Evolutionary conservation across 495 filamentous ascomycete genomes (phyloP), one percentile per base, ranked within the genome.

Genomic region (Xylaria grammica): DNA sequence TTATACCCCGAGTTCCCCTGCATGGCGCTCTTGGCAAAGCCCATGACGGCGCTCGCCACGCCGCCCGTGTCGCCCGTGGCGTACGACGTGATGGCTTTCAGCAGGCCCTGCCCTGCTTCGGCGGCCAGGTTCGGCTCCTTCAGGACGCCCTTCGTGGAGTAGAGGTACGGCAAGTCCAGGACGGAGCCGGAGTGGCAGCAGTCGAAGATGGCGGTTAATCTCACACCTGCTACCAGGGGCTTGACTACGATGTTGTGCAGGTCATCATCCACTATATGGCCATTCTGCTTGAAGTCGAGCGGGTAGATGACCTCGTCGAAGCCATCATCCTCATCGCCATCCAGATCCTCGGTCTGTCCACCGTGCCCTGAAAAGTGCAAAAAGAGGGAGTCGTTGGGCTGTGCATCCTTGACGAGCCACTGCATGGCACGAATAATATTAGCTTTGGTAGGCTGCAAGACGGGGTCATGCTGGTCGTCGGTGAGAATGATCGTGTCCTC

Each of bases 81-180:
- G 66, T 98, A 99, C 29, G 89, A 86, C 20, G 87, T 87, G 45
- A 97, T 86, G 60, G 93, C 93, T 71, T 89, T 84, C 54, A 99
- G 84, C 65, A 98, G 79, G 57, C 95, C 95, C 75, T 91, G 87
- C 27, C 94, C 95, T 61, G 95, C 96, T 79, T 99, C 95, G 77
- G 96, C 96, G 74, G 92, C 93, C 65, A 98, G 86, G 72, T 99
- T 97, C 60, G 95, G 95, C 79, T 97, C 95, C 79, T 99, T 99
- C 81, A 98, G 87, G n/a, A 97, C 80, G 72, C 95, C 95, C 72
- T 89, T 87, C 34, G 93, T 97, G 63, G 90, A 94, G 87, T 99
- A 99, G 74, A 98, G 84, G 80, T 97, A 99, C 11, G 95, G 95
- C 52, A 99, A 82, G 73, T 99, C 95, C 68, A 99, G 78, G n/a